Percentiles rank a stretch among this genome's conserved stretches.
These are phyloP conservation scores for Hymenoscyphus fructigenus DNA, from an alignment of 2,329 filamentous ascomycete species.

Conservation along the genomic window DNA sequence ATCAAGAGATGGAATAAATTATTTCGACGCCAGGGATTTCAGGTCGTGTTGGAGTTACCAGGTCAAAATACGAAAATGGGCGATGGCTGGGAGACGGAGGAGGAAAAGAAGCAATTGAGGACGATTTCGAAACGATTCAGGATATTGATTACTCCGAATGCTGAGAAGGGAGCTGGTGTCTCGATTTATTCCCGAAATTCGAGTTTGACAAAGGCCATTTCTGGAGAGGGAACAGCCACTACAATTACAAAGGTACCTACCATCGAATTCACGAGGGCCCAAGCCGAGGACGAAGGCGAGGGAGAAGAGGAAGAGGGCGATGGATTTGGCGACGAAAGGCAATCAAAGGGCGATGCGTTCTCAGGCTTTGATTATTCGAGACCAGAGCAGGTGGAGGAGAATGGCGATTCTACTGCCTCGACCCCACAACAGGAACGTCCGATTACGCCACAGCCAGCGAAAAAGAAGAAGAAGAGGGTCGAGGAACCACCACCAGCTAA, in stretches of 20 bases:
- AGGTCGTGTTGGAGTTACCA: conserved; percentile 26
- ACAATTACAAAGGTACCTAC: not conserved
- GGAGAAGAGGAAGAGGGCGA: conserved; percentile 17
- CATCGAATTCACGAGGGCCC: not conserved
- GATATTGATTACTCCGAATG: conserved; percentile 27
- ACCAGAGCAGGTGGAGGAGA: not conserved
- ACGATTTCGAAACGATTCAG: conserved; percentile 26
- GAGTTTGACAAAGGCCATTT: conserved; percentile 27
- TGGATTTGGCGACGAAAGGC: conserved; percentile 3
- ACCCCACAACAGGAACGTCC: not conserved
- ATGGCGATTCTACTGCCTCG: not conserved
- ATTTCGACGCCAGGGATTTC: conserved; percentile 19
- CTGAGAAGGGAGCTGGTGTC: conserved; percentile 25
- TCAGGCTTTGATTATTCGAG: not conserved
- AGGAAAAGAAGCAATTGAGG: conserved; percentile 22
- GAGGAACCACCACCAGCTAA: not conserved
- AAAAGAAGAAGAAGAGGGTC: not conserved
- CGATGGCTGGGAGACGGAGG: conserved; percentile 17
- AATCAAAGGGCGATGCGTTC: not conserved
- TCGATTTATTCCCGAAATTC: conserved; percentile 24
- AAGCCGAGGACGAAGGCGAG: not conserved
- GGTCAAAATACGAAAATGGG: conserved; percentile 21
- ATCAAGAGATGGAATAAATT: conserved; percentile 26
- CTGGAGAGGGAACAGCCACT: conserved; percentile 13
- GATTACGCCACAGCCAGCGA: not conserved